Conservation (phyloP, 2,329 filamentous ascomycete species). For the Trichoderma atrobrunneum region DNA sequence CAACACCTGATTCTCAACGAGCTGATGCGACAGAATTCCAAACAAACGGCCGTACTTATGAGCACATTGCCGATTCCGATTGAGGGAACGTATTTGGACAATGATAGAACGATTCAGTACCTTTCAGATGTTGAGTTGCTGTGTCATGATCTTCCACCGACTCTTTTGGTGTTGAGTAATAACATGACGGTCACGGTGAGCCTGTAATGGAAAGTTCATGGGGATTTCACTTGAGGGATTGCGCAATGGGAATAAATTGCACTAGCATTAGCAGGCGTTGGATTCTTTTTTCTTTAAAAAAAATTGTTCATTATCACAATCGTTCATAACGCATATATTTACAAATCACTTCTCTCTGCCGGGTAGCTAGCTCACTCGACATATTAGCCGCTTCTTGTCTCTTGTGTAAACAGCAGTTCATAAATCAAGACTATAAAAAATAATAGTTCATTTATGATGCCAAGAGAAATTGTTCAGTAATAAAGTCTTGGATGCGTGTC, state of each 20-base stretch:
- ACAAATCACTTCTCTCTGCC: neutral
- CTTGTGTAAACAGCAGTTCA: neutral
- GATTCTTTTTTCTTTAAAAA: neutral
- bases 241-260: neutral
- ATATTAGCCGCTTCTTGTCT: neutral
- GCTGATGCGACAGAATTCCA: constrained; percentile 67
- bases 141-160: constrained; percentile 72
- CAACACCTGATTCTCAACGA: constrained; percentile 88
- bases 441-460: neutral
- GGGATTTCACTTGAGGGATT: neutral
- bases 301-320: neutral
- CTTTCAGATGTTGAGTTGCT: constrained; percentile 75
- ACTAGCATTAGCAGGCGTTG: neutral
- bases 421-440: neutral
- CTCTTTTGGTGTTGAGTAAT: constrained; percentile 78
- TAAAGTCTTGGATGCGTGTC: neutral
- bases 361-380: neutral
- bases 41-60: constrained; percentile 72
- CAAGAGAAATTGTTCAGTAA: neutral
- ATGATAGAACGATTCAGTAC: constrained; percentile 69
- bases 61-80: constrained; percentile 80
- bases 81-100: constrained; percentile 70
- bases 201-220: constrained; percentile 40
- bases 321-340: neutral
- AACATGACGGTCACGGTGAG: constrained; percentile 86